Base-by-base conservation (phyloP, 176 grass and related monocot genomes). In the Oryza meyeriana region DNA sequence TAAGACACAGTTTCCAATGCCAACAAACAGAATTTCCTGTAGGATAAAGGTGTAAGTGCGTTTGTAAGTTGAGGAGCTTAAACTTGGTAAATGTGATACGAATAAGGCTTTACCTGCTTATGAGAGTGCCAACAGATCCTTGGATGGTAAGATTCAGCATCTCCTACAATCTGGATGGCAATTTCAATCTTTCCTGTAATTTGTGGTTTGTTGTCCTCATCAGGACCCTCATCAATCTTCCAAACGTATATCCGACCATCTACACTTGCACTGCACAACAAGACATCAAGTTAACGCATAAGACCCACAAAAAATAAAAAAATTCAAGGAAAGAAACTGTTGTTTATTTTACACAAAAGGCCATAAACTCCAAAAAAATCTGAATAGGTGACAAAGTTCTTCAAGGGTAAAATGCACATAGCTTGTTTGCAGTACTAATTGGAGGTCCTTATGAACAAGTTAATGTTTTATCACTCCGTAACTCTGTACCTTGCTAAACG, bases 71-170 rank as follows among this genome's bases (percentile, higher is more conserved):
- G 24, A 36, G 45, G 12, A 48, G 8, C 29, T 76, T 45, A 4
- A 66, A 58, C 12, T 39, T 31, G 0, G 17, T 27, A 72, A 31
- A 27, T 61, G 35, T 59, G 20, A 72, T 48, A 36, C 66, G 48
- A 88, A 83, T 67, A 12, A 80, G 59, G 24, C 29, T 55, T 82
- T 92, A 99, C 96, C 88, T 99, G 96, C 88, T 99, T 99, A 83
- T 99, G 93, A 25, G 93, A 95, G 80, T 99, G 93, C 96, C 96
- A 99, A 84, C 96, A 95, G 78, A 99, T 99, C 90, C 90, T 90
- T 73, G 96, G 96, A 91, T 99, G 96, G 75, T 90, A 99, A 74
- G 87, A 83, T 66, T 90, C 93, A 22, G 79, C 61, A 42, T 88
- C 91, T 28, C 93, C 93, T 66, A 95, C 76, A 80, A 99, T 90